Percentiles rank a stretch among this genome's conserved stretches.
Evolutionary conservation across 805 yeast genomes (phyloP).

Genomic region (Candida odintsovae): DNA sequence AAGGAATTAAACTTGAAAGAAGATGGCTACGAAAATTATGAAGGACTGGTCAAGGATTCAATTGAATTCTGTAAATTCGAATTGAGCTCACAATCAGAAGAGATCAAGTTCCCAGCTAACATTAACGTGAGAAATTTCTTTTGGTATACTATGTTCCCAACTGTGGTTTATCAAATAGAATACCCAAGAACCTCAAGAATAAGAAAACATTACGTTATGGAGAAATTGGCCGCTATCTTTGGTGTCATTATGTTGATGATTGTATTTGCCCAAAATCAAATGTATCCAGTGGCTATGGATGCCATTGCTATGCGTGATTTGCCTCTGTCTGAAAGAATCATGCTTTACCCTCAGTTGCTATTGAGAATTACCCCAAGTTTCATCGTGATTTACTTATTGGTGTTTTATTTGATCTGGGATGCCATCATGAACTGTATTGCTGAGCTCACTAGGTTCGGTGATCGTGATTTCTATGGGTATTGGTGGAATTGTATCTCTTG

Average conservation of each 20-base stretch:
- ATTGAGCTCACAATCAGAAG: conserved; percentile 48
- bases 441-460: conserved; percentile 81
- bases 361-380: conserved; percentile 79
- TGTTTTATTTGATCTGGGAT: conserved; percentile 93
- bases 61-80: conserved; percentile 70
- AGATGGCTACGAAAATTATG: conserved; percentile 15
- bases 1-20: conserved; percentile 27
- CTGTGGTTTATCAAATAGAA: conserved; percentile 74
- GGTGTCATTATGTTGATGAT: conserved; percentile 86
- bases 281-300: conserved; percentile 67
- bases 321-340: conserved; percentile 39
- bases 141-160: conserved; percentile 82
- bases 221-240: conserved; percentile 73
- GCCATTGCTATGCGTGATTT: conserved; percentile 50
- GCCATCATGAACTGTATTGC: conserved; percentile 86
- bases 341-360: conserved; percentile 50
- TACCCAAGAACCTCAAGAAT: conserved; percentile 72
- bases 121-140: conserved; percentile 63
- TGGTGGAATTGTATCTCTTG: conserved; percentile 98
- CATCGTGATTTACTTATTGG: conserved; percentile 64
- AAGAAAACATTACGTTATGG: conserved; percentile 61
- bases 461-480: conserved; percentile 87
- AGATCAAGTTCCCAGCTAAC: conserved; percentile 61
- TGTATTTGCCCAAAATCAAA: conserved; percentile 62
- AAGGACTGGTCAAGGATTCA: conserved; percentile 36